Evolutionary conservation across 495 filamentous ascomycete species (phyloP).

Genomic region (Amphirosellinia nigrospora): DNA sequence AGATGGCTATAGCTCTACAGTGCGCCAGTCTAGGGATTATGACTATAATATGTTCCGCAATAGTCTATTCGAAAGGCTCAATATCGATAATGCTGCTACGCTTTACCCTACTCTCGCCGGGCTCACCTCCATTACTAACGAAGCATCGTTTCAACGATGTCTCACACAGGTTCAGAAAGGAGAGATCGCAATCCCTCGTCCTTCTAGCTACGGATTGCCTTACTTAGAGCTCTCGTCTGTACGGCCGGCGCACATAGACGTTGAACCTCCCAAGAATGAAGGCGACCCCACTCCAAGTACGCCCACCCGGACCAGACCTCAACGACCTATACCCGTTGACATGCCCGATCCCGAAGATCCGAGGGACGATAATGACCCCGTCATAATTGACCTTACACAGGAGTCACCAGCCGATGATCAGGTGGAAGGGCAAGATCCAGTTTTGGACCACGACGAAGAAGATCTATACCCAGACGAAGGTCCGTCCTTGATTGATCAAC

Average conservation of each 20-base stretch:
- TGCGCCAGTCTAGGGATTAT: neutral
- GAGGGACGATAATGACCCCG: neutral
- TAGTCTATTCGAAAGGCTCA: neutral
- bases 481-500: neutral
- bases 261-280: neutral
- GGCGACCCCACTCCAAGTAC: neutral
- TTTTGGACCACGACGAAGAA: neutral
- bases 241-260: neutral
- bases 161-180: neutral
- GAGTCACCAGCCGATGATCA: neutral
- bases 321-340: neutral
- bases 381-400: neutral
- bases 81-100: neutral
- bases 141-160: neutral
- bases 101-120: neutral
- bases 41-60: neutral
- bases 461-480: neutral
- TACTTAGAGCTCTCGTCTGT: neutral
- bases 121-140: neutral
- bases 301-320: neutral
- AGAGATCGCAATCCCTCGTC: neutral
- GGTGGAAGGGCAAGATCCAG: neutral
- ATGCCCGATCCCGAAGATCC: neutral
- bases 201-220: neutral
- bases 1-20: neutral